Conservation (phyloP, 2,329 filamentous ascomycete species). For the Paraphoma chrysanthemicola region DNA sequence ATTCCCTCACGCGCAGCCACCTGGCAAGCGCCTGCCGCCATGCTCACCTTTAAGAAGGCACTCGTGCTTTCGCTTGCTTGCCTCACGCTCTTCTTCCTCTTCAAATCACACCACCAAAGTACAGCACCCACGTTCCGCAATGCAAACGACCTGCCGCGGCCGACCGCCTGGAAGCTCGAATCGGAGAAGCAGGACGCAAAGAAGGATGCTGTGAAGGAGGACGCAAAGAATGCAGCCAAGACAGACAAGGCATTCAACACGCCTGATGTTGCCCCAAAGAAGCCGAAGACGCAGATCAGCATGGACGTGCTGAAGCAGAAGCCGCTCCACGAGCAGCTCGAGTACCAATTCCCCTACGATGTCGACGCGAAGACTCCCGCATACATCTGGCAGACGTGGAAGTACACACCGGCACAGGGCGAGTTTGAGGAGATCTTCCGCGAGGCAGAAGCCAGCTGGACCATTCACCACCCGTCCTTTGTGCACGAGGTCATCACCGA, state of each 20-base stretch:
- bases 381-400: constrained; percentile 99
- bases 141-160: constrained; percentile 46
- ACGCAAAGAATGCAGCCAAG: constrained; percentile 23
- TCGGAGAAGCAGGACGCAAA: constrained; percentile 15
- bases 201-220: constrained; percentile 15
- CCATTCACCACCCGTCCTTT: constrained; percentile 84
- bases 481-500: constrained; percentile 98
- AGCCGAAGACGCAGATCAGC: constrained; percentile 63
- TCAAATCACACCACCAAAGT: constrained; percentile 65
- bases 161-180: constrained; percentile 39
- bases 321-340: constrained; percentile 79
- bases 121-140: constrained; percentile 39
- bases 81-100: constrained; percentile 72
- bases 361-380: constrained; percentile 88
- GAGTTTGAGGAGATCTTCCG: constrained; percentile 79
- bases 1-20: background rate
- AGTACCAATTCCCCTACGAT: constrained; percentile 94
- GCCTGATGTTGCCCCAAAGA: constrained; percentile 46
- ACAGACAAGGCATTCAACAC: constrained; percentile 37
- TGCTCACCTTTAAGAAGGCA: constrained; percentile 82
- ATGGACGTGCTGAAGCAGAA: constrained; percentile 74
- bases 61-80: constrained; percentile 74
- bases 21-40: constrained; percentile 49
- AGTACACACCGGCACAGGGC: constrained; percentile 77
- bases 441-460: constrained; percentile 88